phyloP scores from a whole-genome alignment of 2,329 filamentous ascomycete genomes.

The Fonsecaea pedrosoi region DNA sequence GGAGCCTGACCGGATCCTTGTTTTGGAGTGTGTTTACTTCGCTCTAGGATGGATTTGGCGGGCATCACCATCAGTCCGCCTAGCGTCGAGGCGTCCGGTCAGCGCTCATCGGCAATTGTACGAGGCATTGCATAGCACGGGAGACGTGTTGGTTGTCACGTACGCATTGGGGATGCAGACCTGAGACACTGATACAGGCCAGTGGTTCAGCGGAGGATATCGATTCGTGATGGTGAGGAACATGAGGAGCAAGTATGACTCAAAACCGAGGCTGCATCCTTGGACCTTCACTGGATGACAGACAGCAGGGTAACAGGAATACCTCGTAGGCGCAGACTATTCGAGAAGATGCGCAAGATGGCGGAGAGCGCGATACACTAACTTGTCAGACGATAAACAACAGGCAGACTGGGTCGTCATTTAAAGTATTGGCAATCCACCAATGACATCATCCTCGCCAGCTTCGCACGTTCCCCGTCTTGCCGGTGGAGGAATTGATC shows the following conservation, averaged over 20 bases:
- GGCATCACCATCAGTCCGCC: constrained; percentile 1
- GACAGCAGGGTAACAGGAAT: too few relatives aligned
- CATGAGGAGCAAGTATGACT: constrained; percentile 20
- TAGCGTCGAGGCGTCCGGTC: constrained; percentile 1
- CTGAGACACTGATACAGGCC: constrained; percentile 12
- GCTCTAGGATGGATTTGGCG: constrained; percentile 11
- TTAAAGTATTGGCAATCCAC: not conserved
- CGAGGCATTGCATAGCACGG: constrained; percentile 9
- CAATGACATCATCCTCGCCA: constrained; percentile 5
- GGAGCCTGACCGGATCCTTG: constrained; percentile 15
- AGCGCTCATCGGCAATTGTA: constrained; percentile 8
- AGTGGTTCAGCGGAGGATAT: constrained; percentile 7
- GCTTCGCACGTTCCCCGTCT: not conserved
- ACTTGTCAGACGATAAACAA: too few relatives aligned
- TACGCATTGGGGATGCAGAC: constrained; percentile 19
- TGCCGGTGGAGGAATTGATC: constrained; percentile 1
- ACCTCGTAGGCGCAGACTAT: not conserved
- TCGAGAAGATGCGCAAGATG: not conserved
- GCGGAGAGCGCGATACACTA: too few relatives aligned
- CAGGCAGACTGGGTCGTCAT: not conserved
- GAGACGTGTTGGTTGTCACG: constrained; percentile 7
- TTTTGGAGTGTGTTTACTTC: constrained; percentile 12
- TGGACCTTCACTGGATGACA: not conserved
- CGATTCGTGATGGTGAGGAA: constrained; percentile 16
- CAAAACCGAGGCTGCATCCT: constrained; percentile 17